These are phyloP conservation scores for Litsea cubeba DNA, from an alignment of 164 flowering plant genomes.

Conservation along the genomic window DNA sequence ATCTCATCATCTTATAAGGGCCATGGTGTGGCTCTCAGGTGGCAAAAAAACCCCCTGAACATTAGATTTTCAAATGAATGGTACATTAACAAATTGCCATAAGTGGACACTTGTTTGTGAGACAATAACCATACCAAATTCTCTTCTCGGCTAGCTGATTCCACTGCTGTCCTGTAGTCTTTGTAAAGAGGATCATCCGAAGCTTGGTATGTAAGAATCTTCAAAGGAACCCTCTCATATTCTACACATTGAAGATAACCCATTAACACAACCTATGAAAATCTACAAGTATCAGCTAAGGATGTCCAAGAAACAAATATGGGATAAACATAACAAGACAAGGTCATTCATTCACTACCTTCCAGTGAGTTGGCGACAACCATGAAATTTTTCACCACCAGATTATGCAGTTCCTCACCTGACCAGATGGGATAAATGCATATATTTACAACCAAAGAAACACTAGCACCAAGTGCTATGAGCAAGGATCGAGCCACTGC, in stretches of 20 bases:
- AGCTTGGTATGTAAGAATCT: conserved; percentile 75
- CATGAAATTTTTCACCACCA: conserved; percentile 73
- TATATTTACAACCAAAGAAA: conserved; percentile 58
- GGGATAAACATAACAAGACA: background rate
- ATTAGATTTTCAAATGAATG: conserved; percentile 1
- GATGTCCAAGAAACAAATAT: background rate
- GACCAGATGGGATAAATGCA: conserved; percentile 87
- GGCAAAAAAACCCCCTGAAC: conserved; percentile 70
- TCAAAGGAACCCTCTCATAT: conserved; percentile 77
- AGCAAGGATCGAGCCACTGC: conserved; percentile 59
- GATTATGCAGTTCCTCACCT: conserved; percentile 81
- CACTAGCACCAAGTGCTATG: conserved; percentile 68
- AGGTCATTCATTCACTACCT: conserved; percentile 4
- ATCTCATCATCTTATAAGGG: conserved; percentile 49
- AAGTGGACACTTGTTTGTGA: background rate
- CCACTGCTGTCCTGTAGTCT: conserved; percentile 75
- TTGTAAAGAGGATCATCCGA: conserved; percentile 72
- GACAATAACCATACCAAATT: conserved; percentile 36
- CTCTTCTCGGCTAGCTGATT: conserved; percentile 74
- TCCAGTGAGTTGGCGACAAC: conserved; percentile 50
- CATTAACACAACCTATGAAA: conserved; percentile 64
- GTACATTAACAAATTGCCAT: background rate
- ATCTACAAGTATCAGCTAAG: conserved; percentile 1
- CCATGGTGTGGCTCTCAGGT: conserved; percentile 97
- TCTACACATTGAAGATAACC: conserved; percentile 65